Percentiles rank a stretch among this genome's conserved stretches.
Evolutionary conservation across 1,284 basidiomycete genomes (phyloP).

Genomic region (Termitomyces sp.): DNA sequence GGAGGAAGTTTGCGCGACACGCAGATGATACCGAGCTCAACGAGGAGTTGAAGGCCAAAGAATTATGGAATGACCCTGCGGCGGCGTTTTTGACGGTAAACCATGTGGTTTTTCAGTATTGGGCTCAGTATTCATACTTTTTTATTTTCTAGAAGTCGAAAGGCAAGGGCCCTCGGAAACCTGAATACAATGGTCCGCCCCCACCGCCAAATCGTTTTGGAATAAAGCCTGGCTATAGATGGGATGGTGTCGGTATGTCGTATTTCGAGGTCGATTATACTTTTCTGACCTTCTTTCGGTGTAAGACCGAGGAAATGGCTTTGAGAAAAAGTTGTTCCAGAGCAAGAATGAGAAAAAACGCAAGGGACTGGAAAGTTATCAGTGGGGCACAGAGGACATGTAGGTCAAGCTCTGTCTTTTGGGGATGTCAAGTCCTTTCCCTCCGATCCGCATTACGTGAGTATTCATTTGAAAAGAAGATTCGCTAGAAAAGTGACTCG

Average conservation of each 20-base stretch:
- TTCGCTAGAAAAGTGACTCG: neutral
- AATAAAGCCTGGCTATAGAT: constrained; percentile 92
- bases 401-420: constrained; percentile 30
- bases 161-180: constrained; percentile 70
- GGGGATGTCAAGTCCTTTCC: neutral
- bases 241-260: constrained; percentile 90
- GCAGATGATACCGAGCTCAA: constrained; percentile 86
- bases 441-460: constrained; percentile 7
- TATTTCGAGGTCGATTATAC: neutral
- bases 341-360: constrained; percentile 71
- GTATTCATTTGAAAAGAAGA: neutral
- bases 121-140: neutral
- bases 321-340: constrained; percentile 91
- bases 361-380: constrained; percentile 64
- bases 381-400: constrained; percentile 91
- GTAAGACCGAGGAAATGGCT: constrained; percentile 87
- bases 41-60: constrained; percentile 70
- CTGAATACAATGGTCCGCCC: constrained; percentile 82
- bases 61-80: constrained; percentile 94
- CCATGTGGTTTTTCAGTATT: neutral
- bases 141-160: constrained; percentile 54
- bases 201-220: constrained; percentile 94
- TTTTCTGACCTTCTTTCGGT: constrained; percentile 9
- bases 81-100: constrained; percentile 86
- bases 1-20: constrained; percentile 67